A percentile compares a stretch with the other conserved stretches of the same genome.
phyloP scores from a whole-genome alignment of 2,329 filamentous ascomycete species.

The Paraphoma chrysanthemicola region DNA sequence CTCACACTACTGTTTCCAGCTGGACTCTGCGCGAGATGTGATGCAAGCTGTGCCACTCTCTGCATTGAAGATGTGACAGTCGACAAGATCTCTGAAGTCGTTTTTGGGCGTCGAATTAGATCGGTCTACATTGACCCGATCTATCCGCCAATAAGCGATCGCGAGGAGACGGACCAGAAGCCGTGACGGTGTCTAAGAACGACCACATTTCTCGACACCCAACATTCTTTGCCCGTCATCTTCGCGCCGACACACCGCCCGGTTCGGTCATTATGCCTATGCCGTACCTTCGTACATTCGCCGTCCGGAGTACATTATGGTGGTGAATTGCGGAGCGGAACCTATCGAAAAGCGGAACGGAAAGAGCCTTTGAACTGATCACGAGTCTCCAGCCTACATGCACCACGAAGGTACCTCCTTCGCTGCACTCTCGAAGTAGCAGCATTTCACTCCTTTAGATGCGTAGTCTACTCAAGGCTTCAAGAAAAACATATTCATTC shows the following conservation, averaged over 20 bases:
- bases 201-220: too few relatives aligned
- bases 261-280: not conserved
- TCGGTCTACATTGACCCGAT: slow-evolving; percentile 19
- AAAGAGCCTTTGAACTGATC: not conserved
- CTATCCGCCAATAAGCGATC: slow-evolving; percentile 26
- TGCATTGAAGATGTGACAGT: slow-evolving; percentile 5
- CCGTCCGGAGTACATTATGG: not conserved
- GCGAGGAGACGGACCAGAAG: too few relatives aligned
- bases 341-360: not conserved
- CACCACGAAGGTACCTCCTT: too few relatives aligned
- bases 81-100: not conserved
- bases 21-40: slow-evolving; percentile 7
- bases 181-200: too few relatives aligned
- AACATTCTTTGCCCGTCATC: too few relatives aligned
- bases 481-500: too few relatives aligned
- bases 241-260: too few relatives aligned
- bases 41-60: slow-evolving; percentile 15
- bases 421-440: too few relatives aligned
- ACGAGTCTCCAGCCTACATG: too few relatives aligned
- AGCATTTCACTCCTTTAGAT: too few relatives aligned
- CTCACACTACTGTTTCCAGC: not conserved
- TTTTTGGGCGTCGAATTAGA: not conserved
- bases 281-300: not conserved
- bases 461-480: too few relatives aligned
- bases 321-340: not conserved